Evolutionary conservation across 2,329 filamentous ascomycete genomes (phyloP).

Genomic region (Didymella exigua): DNA sequence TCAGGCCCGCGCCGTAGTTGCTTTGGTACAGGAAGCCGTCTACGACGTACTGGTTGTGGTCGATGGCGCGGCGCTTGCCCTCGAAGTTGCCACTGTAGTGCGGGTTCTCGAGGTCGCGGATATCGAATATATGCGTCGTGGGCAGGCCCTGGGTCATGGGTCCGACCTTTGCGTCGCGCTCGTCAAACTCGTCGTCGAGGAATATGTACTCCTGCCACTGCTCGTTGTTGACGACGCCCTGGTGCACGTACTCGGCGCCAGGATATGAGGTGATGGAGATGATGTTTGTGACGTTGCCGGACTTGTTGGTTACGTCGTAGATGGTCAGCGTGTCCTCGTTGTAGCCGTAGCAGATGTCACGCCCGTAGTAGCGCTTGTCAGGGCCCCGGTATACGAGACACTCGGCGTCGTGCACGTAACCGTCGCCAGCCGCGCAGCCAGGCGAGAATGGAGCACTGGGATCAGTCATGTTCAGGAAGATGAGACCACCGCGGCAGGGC

Average conservation of each 20-base stretch:
- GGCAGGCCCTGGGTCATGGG: conserved; percentile 38
- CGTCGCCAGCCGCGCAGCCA: conserved; percentile 60
- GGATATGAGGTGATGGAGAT: conserved; percentile 60
- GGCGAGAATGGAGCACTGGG: conserved; percentile 56
- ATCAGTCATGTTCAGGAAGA: conserved; percentile 62
- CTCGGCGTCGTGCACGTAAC: conserved; percentile 66
- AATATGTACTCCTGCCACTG: conserved; percentile 37
- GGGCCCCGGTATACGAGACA: conserved; percentile 61
- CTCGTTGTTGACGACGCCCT: conserved; percentile 50
- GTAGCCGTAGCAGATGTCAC: conserved; percentile 62
- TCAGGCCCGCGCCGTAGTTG: conserved; percentile 50
- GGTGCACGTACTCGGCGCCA: conserved; percentile 61
- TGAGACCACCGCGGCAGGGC: conserved; percentile 58
- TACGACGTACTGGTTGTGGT: conserved; percentile 54
- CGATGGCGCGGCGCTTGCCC: conserved; percentile 41
- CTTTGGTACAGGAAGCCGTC: conserved; percentile 47
- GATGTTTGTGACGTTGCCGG: conserved; percentile 46
- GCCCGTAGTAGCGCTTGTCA: conserved; percentile 53
- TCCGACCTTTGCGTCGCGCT: conserved; percentile 35
- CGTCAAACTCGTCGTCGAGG: conserved; percentile 42
- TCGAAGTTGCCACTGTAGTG: conserved; percentile 50
- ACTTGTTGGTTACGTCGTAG: conserved; percentile 57
- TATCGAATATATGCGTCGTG: conserved; percentile 43
- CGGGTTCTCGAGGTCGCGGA: conserved; percentile 37
- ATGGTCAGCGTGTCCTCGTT: conserved; percentile 60